phyloP scores from a whole-genome alignment of 2,329 filamentous ascomycete genomes.

The Colletotrichum sp. region DNA sequence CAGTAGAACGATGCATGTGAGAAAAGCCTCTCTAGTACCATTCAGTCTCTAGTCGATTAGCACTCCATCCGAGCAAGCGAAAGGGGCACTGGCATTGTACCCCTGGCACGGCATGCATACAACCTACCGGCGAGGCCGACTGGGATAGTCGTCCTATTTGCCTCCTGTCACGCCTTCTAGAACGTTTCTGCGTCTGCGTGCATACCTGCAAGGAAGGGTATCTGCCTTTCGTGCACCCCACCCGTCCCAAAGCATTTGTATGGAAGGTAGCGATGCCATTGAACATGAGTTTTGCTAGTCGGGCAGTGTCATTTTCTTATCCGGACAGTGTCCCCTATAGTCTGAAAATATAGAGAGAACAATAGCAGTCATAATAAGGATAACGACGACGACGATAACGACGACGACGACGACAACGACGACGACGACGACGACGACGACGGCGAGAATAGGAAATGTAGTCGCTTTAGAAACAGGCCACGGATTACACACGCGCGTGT shows the following conservation, averaged over 20 bases:
- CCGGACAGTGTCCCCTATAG: too few species aligned
- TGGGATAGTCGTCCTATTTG: not conserved
- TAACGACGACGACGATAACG: too few species aligned
- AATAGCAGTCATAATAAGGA: too few species aligned
- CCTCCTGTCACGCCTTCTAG: not conserved
- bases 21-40: not conserved
- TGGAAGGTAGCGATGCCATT: not conserved
- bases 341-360: too few species aligned
- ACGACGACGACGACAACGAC: too few species aligned
- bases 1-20: not conserved
- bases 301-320: too few species aligned
- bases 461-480: too few species aligned
- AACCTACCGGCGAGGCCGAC: not conserved
- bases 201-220: not conserved
- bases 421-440: too few species aligned
- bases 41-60: not conserved
- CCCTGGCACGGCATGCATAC: not conserved
- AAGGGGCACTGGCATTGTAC: not conserved
- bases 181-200: not conserved
- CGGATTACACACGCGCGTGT: too few species aligned
- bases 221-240: not conserved
- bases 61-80: not conserved
- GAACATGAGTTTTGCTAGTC: not conserved
- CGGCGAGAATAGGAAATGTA: too few species aligned
- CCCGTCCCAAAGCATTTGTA: not conserved